Conservation (phyloP, 495 filamentous ascomycete genomes). For the Hypoxylon subgilvum region DNA sequence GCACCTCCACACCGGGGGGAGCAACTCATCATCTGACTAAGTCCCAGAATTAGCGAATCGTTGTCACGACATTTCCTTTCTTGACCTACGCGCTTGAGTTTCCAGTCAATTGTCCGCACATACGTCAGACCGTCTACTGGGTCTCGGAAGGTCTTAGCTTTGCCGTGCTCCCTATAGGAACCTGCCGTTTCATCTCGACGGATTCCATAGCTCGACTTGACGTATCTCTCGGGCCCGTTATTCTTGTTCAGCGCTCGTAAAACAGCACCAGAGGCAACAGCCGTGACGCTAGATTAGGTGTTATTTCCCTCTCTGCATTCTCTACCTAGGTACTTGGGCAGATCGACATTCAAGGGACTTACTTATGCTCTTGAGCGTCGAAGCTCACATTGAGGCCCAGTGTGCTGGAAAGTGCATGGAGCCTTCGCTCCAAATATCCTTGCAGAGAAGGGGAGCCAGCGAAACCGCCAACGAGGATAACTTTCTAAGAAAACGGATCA, state of each 20-base stretch:
- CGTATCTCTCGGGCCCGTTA: constrained; percentile 28
- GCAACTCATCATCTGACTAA: neutral
- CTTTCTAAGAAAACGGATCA: too few species aligned
- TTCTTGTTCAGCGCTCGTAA: constrained; percentile 36
- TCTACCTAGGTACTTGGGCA: too few species aligned
- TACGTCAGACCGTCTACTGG: constrained; percentile 18
- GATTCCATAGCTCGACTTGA: constrained; percentile 42
- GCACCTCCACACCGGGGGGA: constrained; percentile 7
- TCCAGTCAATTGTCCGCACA: constrained; percentile 26
- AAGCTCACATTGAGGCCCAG: too few species aligned
- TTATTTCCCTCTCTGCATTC: too few species aligned
- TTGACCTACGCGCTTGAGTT: constrained; percentile 25
- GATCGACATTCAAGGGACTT: too few species aligned
- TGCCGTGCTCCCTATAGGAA: constrained; percentile 26
- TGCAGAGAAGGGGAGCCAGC: constrained; percentile 34
- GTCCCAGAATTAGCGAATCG: too few species aligned
- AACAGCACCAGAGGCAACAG: constrained; percentile 40
- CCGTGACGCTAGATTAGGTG: too few species aligned
- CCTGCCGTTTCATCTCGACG: constrained; percentile 23
- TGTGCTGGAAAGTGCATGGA: too few species aligned
- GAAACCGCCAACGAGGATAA: constrained; percentile 45
- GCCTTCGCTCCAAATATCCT: constrained; percentile 15
- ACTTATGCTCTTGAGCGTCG: too few species aligned
- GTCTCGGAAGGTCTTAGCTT: neutral
- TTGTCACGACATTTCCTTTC: too few species aligned